Base-by-base conservation (phyloP, 2,329 filamentous ascomycete species). In the Cladobotryum protrusum region DNA sequence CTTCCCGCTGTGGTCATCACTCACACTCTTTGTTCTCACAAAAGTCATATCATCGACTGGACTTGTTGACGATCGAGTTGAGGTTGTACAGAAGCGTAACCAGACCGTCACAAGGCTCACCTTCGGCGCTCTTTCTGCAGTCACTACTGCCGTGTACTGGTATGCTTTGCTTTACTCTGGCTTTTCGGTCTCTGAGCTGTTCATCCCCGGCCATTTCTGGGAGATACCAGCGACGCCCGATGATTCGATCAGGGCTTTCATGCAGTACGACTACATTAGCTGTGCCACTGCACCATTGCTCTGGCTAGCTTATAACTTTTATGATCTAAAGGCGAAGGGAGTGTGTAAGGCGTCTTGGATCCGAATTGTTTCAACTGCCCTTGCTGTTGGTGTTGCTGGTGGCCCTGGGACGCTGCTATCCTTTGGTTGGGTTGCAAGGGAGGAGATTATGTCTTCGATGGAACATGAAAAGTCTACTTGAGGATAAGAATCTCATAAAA, bases 211-310 rank as follows among this genome's bases (percentile, higher is more conserved):
- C 34, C 56, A 64, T 11, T 48, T 65, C 2, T 14, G 55, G 7
- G 42, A 54, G 8, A 48, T 34, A 1, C 61, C 63, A 0, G 39
- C 52, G 0, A 42, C 51, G 12, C 40, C 57, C 2, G 47, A 49
- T 0, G 44, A 54, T 1, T 53, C 54, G 2, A 41, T 64, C 0
- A 49, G 55, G 14, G 56, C 51, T 1, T 43, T 66, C 2, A 51
- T 65, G 0, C 63, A 66, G 45, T 65, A 59, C 24, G 63, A 66
- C 15, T 59, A 62, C n/a, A 44, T 64, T 4, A 56, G 56, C 24
- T 52, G 51, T 13, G 57, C 54, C 6, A 35, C 43, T 0, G 55
- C 60, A 0, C 52, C 52, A 2, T 48, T 60, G 5, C 5, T 61
- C 1, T 65, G 63, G 60, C 33, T 64, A 15, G 55, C 44, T 0